Percentiles rank a stretch among this genome's conserved stretches.
Evolutionary conservation across 78 protist genomes (phyloP).

Genomic region (Emiliania huxleyi): DNA sequence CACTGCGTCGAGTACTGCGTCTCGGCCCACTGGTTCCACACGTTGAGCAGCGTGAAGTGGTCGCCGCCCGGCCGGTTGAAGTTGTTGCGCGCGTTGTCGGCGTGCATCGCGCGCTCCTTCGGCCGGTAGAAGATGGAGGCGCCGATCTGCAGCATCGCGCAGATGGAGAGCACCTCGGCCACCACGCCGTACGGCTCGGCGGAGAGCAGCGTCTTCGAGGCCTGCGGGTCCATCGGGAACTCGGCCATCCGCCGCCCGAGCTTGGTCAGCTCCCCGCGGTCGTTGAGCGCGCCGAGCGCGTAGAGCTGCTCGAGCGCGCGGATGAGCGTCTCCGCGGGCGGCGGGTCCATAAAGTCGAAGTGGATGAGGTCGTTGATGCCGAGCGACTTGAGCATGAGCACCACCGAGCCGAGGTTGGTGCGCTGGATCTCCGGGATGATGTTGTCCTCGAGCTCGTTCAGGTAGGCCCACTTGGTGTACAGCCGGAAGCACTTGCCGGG

Average conservation of each 20-base stretch:
- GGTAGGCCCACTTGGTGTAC: neutral
- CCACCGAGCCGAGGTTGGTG: slow-evolving; percentile 90
- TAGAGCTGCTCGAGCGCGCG: slow-evolving; percentile 93
- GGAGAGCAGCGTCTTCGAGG: slow-evolving; percentile 85
- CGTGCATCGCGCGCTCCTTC: slow-evolving; percentile 67
- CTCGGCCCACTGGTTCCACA: slow-evolving; percentile 87
- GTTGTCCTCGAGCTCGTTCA: slow-evolving; percentile 19
- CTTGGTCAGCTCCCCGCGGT: slow-evolving; percentile 81
- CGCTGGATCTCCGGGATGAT: slow-evolving; percentile 98
- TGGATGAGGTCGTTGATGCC: slow-evolving; percentile 88
- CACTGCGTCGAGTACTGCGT: slow-evolving; percentile 70
- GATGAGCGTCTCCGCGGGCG: slow-evolving; percentile 92
- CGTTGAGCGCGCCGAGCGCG: slow-evolving; percentile 95
- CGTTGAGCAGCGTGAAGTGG: slow-evolving; percentile 93
- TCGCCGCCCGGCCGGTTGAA: slow-evolving; percentile 94
- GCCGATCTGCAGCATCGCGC: slow-evolving; percentile 77
- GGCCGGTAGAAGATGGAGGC: slow-evolving; percentile 91
- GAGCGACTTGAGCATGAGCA: slow-evolving; percentile 92
- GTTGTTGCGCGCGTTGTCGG: slow-evolving; percentile 57
- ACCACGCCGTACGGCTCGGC: slow-evolving; percentile 54
- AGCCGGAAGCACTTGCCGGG: slow-evolving; percentile 74
- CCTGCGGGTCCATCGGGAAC: slow-evolving; percentile 97
- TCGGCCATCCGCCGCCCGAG: slow-evolving; percentile 78
- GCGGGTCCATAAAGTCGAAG: slow-evolving; percentile 99
- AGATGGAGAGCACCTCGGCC: neutral